These are phyloP conservation scores for Podosphaera xanthii DNA, from an alignment of 2,329 filamentous ascomycete species.

Conservation along the genomic window DNA sequence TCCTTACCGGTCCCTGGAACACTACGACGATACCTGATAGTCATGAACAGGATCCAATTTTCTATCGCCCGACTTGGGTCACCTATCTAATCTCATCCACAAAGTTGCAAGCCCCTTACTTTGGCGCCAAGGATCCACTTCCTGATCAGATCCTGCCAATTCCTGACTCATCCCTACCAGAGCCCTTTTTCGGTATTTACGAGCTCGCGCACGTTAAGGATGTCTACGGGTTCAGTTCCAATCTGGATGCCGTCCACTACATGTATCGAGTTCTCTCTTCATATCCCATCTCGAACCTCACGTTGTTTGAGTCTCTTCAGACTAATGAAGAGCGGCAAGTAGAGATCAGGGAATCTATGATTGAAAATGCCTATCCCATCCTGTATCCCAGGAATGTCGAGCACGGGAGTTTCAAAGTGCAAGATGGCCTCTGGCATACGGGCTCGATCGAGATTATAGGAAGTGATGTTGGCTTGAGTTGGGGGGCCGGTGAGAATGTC, in stretches of 20 bases:
- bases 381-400: constrained; percentile 1
- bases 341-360: constrained; percentile 1
- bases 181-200: constrained; percentile 1
- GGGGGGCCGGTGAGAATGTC: constrained; percentile 5
- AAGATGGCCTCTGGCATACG: constrained; percentile 5
- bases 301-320: background rate
- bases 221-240: background rate
- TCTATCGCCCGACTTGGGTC: constrained; percentile 2
- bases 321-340: background rate
- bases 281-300: background rate
- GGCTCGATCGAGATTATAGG: constrained; percentile 3
- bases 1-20: constrained; percentile 5
- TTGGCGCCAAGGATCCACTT: background rate
- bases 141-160: constrained; percentile 1
- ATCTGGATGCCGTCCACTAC: background rate
- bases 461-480: constrained; percentile 4
- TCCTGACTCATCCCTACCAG: background rate
- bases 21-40: background rate
- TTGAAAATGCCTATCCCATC: constrained; percentile 6
- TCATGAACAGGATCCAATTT: background rate
- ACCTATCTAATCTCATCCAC: constrained; percentile 4
- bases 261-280: constrained; percentile 5
- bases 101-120: background rate
- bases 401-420: constrained; percentile 2
- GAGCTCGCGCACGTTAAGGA: constrained; percentile 5